Percentiles rank a stretch among this genome's conserved stretches.
Conservation (phyloP, 2,329 filamentous ascomycete genomes). For the Arthroderma sp. region DNA sequence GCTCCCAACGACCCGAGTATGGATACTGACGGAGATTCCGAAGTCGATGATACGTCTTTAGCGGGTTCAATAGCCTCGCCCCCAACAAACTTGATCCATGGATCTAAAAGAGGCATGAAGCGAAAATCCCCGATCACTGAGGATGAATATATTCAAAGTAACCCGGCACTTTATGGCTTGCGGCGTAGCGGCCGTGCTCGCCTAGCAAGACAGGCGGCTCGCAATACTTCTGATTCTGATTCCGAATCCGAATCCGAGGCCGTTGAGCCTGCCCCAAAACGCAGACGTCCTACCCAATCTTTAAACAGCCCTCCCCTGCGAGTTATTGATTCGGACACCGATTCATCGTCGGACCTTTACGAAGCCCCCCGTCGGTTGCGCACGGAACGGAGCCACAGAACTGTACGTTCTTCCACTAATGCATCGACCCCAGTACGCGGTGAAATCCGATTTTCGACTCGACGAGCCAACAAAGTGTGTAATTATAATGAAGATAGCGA, state of each 20-base stretch:
- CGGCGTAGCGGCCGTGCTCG: constrained; percentile 68
- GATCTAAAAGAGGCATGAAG: constrained; percentile 57
- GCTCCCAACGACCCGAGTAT: too few relatives aligned
- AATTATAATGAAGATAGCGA: constrained; percentile 58
- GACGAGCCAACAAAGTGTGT: constrained; percentile 62
- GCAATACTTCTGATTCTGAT: constrained; percentile 52
- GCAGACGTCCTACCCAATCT: constrained; percentile 36
- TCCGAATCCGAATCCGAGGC: constrained; percentile 53
- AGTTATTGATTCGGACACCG: constrained; percentile 33
- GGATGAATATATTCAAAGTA: constrained; percentile 74
- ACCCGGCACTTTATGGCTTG: constrained; percentile 89
- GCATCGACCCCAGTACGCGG: constrained; percentile 53
- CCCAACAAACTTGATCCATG: constrained; percentile 39
- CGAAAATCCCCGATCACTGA: constrained; percentile 59
- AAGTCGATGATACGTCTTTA: constrained; percentile 12
- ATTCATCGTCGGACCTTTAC: constrained; percentile 55
- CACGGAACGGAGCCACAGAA: constrained; percentile 63
- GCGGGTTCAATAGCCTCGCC: constrained; percentile 13
- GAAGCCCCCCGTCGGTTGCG: constrained; percentile 58
- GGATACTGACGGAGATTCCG: constrained; percentile 18
- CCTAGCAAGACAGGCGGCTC: constrained; percentile 48
- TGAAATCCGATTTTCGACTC: constrained; percentile 84
- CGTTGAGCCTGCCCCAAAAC: constrained; percentile 35
- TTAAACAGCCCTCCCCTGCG: constrained; percentile 30
- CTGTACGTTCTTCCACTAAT: constrained; percentile 52